These are phyloP conservation scores for Solanum chilense DNA, from an alignment of 257 asterid species.

Conservation along the genomic window DNA sequence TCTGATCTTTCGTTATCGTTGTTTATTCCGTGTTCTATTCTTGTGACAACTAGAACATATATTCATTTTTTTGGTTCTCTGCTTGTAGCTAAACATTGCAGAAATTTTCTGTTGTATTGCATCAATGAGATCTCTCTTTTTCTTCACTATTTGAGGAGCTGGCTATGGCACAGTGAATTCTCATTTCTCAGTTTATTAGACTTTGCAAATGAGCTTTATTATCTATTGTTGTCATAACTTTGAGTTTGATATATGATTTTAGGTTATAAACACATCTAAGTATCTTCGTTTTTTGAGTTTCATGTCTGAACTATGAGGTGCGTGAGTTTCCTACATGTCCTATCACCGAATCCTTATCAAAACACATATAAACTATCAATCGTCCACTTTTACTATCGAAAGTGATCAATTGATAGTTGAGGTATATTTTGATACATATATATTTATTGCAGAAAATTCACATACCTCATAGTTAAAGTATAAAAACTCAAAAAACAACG, in stretches of 20 bases:
- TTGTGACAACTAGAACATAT: not conserved
- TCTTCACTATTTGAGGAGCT: not conserved
- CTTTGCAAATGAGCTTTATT: not conserved
- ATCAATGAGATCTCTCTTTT: not conserved
- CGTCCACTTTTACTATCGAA: not conserved
- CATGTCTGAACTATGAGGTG: not conserved
- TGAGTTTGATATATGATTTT: not conserved
- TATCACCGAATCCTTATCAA: not conserved
- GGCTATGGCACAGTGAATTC: not conserved
- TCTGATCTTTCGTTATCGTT: slow-evolving; percentile 19
- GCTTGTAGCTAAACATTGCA: not conserved
- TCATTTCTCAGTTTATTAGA: not conserved
- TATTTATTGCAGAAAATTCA: not conserved
- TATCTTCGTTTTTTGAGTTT: not conserved
- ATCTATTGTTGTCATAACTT: not conserved
- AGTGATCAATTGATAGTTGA: not conserved
- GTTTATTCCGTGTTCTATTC: not conserved
- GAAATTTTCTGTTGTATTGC: not conserved
- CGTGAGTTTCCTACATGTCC: fast-evolving
- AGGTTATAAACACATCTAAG: not conserved
- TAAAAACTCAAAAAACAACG: not conserved
- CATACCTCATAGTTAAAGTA: not conserved
- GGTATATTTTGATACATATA: not conserved
- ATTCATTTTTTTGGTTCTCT: not conserved
- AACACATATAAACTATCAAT: not conserved